Evolutionary conservation across 2,329 filamentous ascomycete species (phyloP).

Genomic region (Aspergillus sp.): DNA sequence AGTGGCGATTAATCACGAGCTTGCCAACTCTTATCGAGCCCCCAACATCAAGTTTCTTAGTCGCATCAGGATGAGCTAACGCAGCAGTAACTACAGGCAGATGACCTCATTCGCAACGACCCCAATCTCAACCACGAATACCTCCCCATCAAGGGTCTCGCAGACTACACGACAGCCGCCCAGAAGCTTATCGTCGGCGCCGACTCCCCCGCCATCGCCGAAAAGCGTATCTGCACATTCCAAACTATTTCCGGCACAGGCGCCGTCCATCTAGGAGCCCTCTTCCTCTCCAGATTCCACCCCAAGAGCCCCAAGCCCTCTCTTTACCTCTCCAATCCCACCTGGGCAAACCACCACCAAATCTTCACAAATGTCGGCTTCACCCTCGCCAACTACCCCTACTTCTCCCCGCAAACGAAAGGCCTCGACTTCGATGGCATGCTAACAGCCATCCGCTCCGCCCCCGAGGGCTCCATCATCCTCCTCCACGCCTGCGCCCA

Average conservation of each 20-base stretch:
- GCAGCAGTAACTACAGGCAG: conserved; percentile 62
- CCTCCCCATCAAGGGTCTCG: conserved; percentile 87
- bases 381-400: conserved; percentile 79
- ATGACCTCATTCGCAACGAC: conserved; percentile 83
- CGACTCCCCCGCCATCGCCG: conserved; percentile 75
- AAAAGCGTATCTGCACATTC: conserved; percentile 77
- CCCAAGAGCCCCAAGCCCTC: conserved; percentile 50
- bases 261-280: conserved; percentile 86
- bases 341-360: conserved; percentile 98
- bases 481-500: conserved; percentile 94
- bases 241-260: conserved; percentile 98
- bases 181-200: conserved; percentile 83
- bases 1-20: background rate
- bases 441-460: conserved; percentile 67
- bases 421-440: conserved; percentile 92
- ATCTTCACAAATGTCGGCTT: conserved; percentile 92
- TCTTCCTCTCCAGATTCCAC: conserved; percentile 95
- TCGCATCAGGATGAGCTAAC: conserved; percentile 3
- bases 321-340: conserved; percentile 92
- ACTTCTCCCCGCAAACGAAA: conserved; percentile 86
- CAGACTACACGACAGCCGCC: conserved; percentile 82
- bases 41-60: background rate
- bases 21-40: background rate
- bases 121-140: conserved; percentile 97
- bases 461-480: conserved; percentile 79